Evolutionary conservation across 805 yeast genomes (phyloP).

Genomic region (Metschnikowia amazonensis): DNA sequence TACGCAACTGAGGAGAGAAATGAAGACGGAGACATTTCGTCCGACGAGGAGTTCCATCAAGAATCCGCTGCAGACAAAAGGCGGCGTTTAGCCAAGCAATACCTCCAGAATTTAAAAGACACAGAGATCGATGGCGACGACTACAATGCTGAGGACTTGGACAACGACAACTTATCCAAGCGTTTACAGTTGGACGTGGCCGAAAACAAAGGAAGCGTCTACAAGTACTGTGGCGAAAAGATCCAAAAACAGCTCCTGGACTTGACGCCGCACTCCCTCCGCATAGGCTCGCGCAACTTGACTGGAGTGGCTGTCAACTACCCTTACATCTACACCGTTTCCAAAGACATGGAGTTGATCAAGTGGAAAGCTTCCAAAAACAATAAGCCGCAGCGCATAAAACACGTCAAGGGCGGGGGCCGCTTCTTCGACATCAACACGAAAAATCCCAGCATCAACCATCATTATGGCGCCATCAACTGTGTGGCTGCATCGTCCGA

Average conservation of each 20-base stretch:
- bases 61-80: conserved; percentile 92
- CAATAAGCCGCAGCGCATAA: conserved; percentile 58
- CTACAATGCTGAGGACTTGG: conserved; percentile 89
- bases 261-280: conserved; percentile 34
- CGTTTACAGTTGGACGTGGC: conserved; percentile 87
- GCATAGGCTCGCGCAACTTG: conserved; percentile 59
- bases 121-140: conserved; percentile 48
- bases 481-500: conserved; percentile 82
- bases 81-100: conserved; percentile 90
- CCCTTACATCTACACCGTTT: conserved; percentile 70
- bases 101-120: conserved; percentile 69
- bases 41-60: conserved; percentile 67
- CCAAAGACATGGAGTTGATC: conserved; percentile 75
- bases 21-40: conserved; percentile 37
- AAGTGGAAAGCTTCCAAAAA: conserved; percentile 63
- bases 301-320: conserved; percentile 54
- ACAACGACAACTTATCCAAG: conserved; percentile 75
- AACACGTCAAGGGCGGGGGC: conserved; percentile 61
- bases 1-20: background rate
- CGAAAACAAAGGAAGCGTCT: conserved; percentile 80
- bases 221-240: conserved; percentile 57
- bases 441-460: conserved; percentile 53
- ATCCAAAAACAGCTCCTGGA: conserved; percentile 40
- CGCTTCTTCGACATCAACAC: conserved; percentile 37
- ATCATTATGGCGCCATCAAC: conserved; percentile 73